Evolutionary conservation across 345 rosid genomes (phyloP).

Genomic region (Diplotaxis tenuifolia): DNA sequence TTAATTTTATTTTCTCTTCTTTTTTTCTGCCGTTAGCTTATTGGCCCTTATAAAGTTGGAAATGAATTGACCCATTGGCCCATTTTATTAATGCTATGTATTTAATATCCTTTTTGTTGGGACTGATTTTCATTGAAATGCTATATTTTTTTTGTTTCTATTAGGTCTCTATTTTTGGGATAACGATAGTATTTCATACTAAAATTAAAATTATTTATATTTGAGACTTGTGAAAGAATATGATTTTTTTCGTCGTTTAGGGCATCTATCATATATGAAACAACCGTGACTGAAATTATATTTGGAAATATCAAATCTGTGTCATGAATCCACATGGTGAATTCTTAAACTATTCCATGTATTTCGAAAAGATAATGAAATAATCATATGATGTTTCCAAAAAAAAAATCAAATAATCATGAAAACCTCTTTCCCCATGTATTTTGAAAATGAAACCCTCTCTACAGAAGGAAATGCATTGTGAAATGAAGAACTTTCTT

Average conservation of each 20-base stretch:
- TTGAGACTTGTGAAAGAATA: not conserved
- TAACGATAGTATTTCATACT: not conserved
- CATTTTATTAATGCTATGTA: constrained; percentile 24
- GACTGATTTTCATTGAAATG: constrained; percentile 30
- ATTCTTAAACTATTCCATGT: not conserved
- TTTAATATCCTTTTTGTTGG: constrained; percentile 31
- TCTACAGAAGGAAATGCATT: no score
- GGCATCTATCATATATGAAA: not conserved
- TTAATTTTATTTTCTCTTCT: not conserved
- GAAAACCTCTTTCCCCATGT: not conserved
- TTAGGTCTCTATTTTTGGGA: not conserved
- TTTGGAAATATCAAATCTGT: no score
- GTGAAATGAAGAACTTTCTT: not conserved
- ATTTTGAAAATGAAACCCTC: not conserved
- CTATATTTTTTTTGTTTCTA: constrained; percentile 5
- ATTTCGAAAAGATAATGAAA: not conserved
- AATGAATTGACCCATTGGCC: constrained; percentile 30
- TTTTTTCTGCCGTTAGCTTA: constrained; percentile 18
- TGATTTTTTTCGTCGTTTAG: not conserved
- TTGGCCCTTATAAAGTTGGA: constrained; percentile 35
- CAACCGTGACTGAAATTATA: not conserved
- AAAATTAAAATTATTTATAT: not conserved
- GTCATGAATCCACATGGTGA: not conserved
- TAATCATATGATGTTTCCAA: not conserved
- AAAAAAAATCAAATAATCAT: not conserved